A percentile compares a stretch with the other conserved stretches of the same genome.
Conservation (phyloP, 768 basidiomycete species). For the Leucosporidium yakuticum region DNA sequence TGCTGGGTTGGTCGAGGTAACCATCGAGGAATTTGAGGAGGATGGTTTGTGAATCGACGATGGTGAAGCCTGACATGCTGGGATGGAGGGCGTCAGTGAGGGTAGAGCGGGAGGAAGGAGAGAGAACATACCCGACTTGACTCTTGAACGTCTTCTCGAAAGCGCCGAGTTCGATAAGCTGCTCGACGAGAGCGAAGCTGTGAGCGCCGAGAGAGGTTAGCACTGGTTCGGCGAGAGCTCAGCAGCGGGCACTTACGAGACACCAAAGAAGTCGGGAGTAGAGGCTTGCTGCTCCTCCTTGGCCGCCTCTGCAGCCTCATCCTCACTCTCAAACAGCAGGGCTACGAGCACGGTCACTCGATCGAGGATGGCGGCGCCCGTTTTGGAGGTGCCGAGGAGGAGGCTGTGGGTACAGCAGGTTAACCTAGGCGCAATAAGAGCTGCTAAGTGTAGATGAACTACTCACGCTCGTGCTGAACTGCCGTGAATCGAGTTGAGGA, state of each 20-base stretch:
- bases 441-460: not conserved
- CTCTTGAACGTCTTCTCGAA: conserved; percentile 4
- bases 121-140: conserved; percentile 8
- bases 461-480: conserved; percentile 8
- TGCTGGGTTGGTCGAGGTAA: conserved; percentile 6
- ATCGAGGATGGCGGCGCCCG: conserved; percentile 17
- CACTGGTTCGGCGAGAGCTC: rapidly evolving
- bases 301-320: conserved; percentile 6
- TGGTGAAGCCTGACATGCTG: conserved; percentile 19
- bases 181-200: conserved; percentile 25
- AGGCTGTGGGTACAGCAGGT: not conserved
- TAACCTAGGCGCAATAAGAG: too few relatives aligned
- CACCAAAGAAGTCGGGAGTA: conserved; percentile 3
- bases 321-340: not conserved
- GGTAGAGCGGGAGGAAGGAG: not conserved
- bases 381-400: conserved; percentile 17
- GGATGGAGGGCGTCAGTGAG: not conserved
- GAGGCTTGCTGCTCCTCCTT: not conserved
- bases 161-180: conserved; percentile 7
- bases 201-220: not conserved
- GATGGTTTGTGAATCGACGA: conserved; percentile 14
- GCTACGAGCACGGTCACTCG: conserved; percentile 14
- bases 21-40: conserved; percentile 35
- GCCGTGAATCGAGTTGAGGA: conserved; percentile 22
- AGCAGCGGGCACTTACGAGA: not conserved